Evolutionary conservation across 163 green algal species (phyloP).

Genomic region (Smithsoniella earleae): DNA sequence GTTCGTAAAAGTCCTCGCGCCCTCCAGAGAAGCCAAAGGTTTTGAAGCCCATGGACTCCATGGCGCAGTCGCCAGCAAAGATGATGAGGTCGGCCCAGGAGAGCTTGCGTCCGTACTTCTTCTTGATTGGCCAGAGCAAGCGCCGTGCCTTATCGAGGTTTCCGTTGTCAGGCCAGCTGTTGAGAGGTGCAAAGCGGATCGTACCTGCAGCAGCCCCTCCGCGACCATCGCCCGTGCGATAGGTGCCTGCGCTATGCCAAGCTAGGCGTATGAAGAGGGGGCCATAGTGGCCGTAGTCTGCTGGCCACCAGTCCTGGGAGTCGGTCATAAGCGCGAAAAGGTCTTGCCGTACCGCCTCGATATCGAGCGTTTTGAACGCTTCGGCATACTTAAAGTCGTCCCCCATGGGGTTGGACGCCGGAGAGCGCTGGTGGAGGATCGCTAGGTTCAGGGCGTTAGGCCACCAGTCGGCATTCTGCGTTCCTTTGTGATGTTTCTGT

Average conservation of each 20-base stretch:
- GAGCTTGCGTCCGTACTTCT: constrained; percentile 29
- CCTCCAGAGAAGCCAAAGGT: constrained; percentile 36
- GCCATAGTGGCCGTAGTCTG: constrained; percentile 36
- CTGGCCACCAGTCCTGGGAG: constrained; percentile 32
- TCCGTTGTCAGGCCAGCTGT: background rate
- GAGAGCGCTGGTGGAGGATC: no score
- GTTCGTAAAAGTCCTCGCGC: constrained; percentile 32
- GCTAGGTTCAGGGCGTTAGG: no score
- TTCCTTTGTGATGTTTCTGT: no score
- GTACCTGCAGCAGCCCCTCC: constrained; percentile 36
- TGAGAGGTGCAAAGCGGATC: constrained; percentile 34
- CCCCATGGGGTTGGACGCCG: no score
- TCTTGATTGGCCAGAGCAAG: constrained; percentile 37
- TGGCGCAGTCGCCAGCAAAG: constrained; percentile 35
- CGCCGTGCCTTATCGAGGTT: background rate
- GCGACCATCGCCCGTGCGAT: constrained; percentile 33
- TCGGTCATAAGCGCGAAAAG: constrained; percentile 14
- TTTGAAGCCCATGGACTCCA: constrained; percentile 18
- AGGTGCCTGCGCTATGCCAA: constrained; percentile 36
- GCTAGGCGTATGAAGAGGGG: constrained; percentile 34
- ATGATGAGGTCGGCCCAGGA: constrained; percentile 43
- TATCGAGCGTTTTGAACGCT: no score
- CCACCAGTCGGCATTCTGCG: no score
- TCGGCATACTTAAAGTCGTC: no score
- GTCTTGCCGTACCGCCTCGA: constrained; percentile 33